These are phyloP conservation scores for Remersonia thermophila DNA, from an alignment of 2,329 filamentous ascomycete genomes.

Conservation along the genomic window DNA sequence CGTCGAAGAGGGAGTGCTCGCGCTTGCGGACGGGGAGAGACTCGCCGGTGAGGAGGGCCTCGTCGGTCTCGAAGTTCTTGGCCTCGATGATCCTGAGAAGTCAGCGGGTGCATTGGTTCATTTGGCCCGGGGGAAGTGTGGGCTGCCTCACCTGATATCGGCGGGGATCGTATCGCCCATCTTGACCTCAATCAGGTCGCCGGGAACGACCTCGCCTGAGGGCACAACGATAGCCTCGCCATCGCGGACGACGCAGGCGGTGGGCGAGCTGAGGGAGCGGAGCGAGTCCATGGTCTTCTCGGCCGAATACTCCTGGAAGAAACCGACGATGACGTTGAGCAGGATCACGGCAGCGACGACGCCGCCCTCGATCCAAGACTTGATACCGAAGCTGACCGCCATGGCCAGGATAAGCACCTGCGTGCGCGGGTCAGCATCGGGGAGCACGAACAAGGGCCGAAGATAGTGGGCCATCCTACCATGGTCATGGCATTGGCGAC, in stretches of 20 bases:
- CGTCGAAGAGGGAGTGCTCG: slow-evolving; percentile 36
- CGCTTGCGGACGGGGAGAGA: slow-evolving; percentile 57
- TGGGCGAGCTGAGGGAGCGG: slow-evolving; percentile 46
- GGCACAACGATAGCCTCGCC: slow-evolving; percentile 41
- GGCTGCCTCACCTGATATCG: slow-evolving; percentile 50
- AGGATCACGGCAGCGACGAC: slow-evolving; percentile 55
- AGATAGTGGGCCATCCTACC: slow-evolving; percentile 28
- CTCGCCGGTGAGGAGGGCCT: slow-evolving; percentile 63
- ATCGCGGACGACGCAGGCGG: slow-evolving; percentile 45
- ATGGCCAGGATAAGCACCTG: slow-evolving; percentile 63
- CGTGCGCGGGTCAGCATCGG: slow-evolving; percentile 24
- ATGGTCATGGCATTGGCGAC: slow-evolving; percentile 69
- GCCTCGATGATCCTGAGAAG: slow-evolving; percentile 40
- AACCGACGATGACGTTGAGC: slow-evolving; percentile 54
- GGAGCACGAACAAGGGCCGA: neutral
- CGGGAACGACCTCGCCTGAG: slow-evolving; percentile 57
- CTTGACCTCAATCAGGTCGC: slow-evolving; percentile 54
- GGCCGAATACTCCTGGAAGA: slow-evolving; percentile 49
- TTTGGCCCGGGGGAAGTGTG: too few relatives aligned
- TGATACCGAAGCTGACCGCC: slow-evolving; percentile 53
- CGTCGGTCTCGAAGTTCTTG: slow-evolving; percentile 66
- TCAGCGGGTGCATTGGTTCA: too few relatives aligned
- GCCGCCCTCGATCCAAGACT: slow-evolving; percentile 55
- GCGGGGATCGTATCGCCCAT: slow-evolving; percentile 65
- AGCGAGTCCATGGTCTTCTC: slow-evolving; percentile 53